Evolutionary conservation across 2,329 filamentous ascomycete species (phyloP).

Genomic region (Aspergillus pseudoglaucus): DNA sequence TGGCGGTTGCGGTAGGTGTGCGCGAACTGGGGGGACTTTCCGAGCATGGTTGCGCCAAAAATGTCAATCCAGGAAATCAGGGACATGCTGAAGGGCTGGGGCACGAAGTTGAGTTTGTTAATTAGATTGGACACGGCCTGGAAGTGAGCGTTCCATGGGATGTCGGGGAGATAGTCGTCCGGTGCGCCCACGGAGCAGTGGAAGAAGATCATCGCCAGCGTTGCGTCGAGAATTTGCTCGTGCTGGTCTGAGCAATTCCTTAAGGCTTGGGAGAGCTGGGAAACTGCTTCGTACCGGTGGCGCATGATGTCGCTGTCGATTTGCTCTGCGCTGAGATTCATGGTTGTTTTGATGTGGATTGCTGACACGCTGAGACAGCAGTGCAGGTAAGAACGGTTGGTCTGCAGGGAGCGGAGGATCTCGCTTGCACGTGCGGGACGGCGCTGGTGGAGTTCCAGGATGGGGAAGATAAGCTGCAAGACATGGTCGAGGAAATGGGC

Average conservation of each 20-base stretch:
- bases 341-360: constrained; percentile 77
- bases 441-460: constrained; percentile 81
- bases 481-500: constrained; percentile 87
- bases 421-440: constrained; percentile 72
- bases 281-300: constrained; percentile 82
- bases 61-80: constrained; percentile 89
- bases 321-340: constrained; percentile 59
- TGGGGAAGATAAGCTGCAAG: constrained; percentile 78
- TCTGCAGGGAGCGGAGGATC: constrained; percentile 77
- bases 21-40: constrained; percentile 75
- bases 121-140: constrained; percentile 78
- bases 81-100: constrained; percentile 87
- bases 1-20: constrained; percentile 92
- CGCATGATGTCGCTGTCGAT: constrained; percentile 86
- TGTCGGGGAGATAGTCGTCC: constrained; percentile 81
- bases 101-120: constrained; percentile 64
- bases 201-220: constrained; percentile 92
- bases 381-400: constrained; percentile 86
- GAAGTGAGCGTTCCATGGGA: constrained; percentile 95
- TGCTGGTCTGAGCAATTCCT: constrained; percentile 69
- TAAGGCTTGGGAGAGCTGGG: constrained; percentile 75
- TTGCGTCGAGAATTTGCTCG: constrained; percentile 82
- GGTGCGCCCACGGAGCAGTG: constrained; percentile 81
- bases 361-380: constrained; percentile 90
- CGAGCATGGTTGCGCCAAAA: constrained; percentile 84